Percentiles rank a stretch among this genome's conserved stretches.
Evolutionary conservation across 169 alveolate species (phyloP).

Genomic region (Cystoisospora suis): DNA sequence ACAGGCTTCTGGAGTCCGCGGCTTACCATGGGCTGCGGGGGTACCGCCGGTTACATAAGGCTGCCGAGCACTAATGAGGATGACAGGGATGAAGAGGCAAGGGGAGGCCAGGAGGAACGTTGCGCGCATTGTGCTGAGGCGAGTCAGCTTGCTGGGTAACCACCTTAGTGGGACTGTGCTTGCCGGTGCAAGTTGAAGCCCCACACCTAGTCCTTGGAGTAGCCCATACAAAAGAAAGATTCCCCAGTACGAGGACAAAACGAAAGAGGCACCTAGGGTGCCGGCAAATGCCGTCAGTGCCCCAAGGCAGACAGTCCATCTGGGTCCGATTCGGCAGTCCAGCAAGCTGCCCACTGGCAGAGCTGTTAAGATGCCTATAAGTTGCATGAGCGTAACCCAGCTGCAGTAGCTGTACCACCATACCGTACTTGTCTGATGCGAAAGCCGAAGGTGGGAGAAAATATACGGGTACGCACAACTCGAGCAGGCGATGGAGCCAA

Average conservation of each 20-base stretch:
- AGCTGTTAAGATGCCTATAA: not conserved
- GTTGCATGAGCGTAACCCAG: slow-evolving; percentile 11
- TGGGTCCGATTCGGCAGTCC: not conserved
- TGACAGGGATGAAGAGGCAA: not conserved
- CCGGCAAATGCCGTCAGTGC: not conserved
- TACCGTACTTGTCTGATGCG: not conserved
- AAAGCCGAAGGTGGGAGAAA: not conserved
- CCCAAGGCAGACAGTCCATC: not conserved
- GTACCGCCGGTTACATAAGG: too few relatives aligned
- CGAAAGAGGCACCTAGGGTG: not conserved
- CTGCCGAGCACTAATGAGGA: not conserved
- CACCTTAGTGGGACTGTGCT: not conserved
- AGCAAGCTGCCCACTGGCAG: not conserved
- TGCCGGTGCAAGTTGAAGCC: not conserved
- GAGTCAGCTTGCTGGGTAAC: not conserved
- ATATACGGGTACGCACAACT: not conserved
- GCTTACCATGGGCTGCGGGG: too few relatives aligned
- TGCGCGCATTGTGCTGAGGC: not conserved
- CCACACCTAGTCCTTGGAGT: not conserved
- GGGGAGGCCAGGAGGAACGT: not conserved
- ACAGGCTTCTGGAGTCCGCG: too few relatives aligned
- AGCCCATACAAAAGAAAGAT: not conserved
- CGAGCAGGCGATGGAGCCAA: not conserved
- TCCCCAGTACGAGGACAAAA: not conserved
- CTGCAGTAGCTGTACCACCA: not conserved